A percentile compares a stretch with the other conserved stretches of the same genome.
These are phyloP conservation scores for Anastatica hierochuntica DNA, from an alignment of 345 rosid genomes.

Conservation along the genomic window DNA sequence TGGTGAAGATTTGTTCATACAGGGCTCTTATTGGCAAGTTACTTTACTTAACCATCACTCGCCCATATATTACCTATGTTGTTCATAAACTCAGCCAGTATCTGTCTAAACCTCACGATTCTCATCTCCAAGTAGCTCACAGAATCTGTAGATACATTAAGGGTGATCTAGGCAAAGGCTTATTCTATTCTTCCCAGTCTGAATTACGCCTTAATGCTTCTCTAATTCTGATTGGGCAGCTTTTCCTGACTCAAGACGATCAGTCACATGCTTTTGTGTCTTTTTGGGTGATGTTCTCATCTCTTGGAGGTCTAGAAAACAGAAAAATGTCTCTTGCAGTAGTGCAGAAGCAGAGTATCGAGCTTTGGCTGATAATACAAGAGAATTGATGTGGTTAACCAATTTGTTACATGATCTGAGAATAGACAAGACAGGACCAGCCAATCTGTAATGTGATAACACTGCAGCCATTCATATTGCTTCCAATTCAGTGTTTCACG, in stretches of 20 bases:
- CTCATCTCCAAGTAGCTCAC: neutral
- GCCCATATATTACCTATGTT: neutral
- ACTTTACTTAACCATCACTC: too few relatives aligned
- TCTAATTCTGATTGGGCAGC: neutral
- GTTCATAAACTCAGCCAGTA: neutral
- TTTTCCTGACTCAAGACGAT: neutral
- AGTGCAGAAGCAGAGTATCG: neutral
- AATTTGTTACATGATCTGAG: too few relatives aligned
- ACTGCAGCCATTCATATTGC: neutral
- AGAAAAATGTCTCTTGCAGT: neutral
- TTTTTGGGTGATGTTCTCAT: neutral
- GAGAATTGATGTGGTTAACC: too few relatives aligned
- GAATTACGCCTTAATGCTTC: too few relatives aligned
- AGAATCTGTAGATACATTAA: neutral
- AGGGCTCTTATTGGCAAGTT: neutral
- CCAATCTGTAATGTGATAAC: neutral
- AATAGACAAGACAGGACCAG: accelerated
- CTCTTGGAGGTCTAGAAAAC: neutral
- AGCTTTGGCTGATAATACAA: neutral
- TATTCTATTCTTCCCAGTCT: neutral
- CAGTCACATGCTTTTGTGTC: neutral
- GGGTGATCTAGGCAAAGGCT: neutral
- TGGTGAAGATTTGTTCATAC: neutral
- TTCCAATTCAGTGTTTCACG: neutral
- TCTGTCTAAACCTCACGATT: neutral